A percentile compares a stretch with the other conserved stretches of the same genome.
These are phyloP conservation scores for Neopestalotiopsis clavispora DNA, from an alignment of 2,329 filamentous ascomycete species.

Conservation along the genomic window DNA sequence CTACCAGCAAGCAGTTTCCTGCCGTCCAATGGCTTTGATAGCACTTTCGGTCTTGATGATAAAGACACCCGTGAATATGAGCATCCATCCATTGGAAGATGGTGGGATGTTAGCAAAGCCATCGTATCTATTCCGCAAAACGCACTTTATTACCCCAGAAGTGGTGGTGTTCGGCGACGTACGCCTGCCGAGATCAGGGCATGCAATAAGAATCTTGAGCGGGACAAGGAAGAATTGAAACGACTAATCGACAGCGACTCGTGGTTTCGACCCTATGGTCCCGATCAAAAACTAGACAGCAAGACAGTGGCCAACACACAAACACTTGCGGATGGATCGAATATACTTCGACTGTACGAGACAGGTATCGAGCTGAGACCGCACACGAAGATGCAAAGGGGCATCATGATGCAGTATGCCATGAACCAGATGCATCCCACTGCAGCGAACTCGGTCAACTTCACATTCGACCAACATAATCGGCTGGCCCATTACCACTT, in stretches of 20 bases:
- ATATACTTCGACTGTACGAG: constrained; percentile 53
- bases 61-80: constrained; percentile 26
- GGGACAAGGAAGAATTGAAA: neutral
- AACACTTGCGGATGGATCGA: constrained; percentile 25
- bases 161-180: constrained; percentile 20
- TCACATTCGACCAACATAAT: constrained; percentile 37
- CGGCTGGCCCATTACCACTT: constrained; percentile 67
- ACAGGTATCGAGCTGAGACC: constrained; percentile 53
- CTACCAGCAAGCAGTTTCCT: constrained; percentile 50
- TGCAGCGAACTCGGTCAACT: constrained; percentile 37
- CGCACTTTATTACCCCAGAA: constrained; percentile 30
- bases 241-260: constrained; percentile 6
- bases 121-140: constrained; percentile 30
- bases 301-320: neutral
- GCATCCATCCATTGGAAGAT: constrained; percentile 25
- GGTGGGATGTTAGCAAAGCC: constrained; percentile 31
- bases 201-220: neutral
- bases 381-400: constrained; percentile 29
- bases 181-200: neutral
- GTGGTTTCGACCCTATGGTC: constrained; percentile 15
- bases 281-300: neutral
- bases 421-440: constrained; percentile 28
- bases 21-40: constrained; percentile 31
- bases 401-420: constrained; percentile 37
- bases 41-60: constrained; percentile 36